A percentile compares a stretch with the other conserved stretches of the same genome.
Conservation (phyloP, 139 green algal genomes). For the Chloropicon primus region DNA sequence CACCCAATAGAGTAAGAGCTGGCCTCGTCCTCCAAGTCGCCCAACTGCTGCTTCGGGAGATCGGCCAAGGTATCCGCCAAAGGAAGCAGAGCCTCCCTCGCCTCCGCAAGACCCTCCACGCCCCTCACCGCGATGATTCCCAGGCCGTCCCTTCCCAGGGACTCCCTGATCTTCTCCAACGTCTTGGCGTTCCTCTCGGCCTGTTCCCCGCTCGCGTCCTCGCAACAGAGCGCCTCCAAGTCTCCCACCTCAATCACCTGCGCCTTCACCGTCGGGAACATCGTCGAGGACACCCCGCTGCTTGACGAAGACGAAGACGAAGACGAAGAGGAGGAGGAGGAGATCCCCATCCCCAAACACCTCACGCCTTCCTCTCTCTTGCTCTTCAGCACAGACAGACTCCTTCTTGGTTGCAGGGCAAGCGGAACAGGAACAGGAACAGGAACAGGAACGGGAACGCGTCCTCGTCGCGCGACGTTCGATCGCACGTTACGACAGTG, state of each 20-base stretch:
- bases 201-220: not conserved
- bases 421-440: too few species aligned
- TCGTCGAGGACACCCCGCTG: too few species aligned
- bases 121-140: conserved; percentile 35
- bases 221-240: not conserved
- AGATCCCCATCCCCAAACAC: too few species aligned
- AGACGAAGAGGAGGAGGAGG: too few species aligned
- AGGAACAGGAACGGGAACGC: too few species aligned
- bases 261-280: not conserved
- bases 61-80: conserved; percentile 30
- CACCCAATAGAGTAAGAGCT: conserved; percentile 53
- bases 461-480: too few species aligned
- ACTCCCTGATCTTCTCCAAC: conserved; percentile 20
- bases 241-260: not conserved
- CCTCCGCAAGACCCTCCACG: conserved; percentile 24
- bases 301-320: too few species aligned
- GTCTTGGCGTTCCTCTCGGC: not conserved
- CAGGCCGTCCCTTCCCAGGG: conserved; percentile 34
- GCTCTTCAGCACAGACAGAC: too few species aligned
- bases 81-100: conserved; percentile 32
- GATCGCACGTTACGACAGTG: too few species aligned
- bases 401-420: too few species aligned
- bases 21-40: conserved; percentile 28
- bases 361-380: too few species aligned
- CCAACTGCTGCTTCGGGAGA: conserved; percentile 17